phyloP scores from a whole-genome alignment of 2,329 filamentous ascomycete species.

The Sordariomycetes sp. region DNA sequence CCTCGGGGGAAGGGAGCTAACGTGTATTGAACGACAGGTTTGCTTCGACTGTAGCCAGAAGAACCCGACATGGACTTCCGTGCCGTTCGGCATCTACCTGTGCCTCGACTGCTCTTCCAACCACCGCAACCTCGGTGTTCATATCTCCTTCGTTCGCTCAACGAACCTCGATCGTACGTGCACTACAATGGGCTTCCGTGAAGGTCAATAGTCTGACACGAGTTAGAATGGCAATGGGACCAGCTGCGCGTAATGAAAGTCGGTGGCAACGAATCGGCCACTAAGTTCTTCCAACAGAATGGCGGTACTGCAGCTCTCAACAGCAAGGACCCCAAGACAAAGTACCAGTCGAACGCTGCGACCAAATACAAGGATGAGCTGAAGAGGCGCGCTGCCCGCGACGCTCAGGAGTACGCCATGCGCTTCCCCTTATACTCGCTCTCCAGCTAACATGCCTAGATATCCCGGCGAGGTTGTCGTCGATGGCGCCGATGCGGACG shows the following conservation, averaged over 20 bases:
- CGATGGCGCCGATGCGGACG: constrained; percentile 60
- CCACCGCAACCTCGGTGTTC: constrained; percentile 94
- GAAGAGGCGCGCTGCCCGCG: constrained; percentile 72
- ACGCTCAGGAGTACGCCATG: constrained; percentile 70
- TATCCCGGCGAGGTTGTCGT: constrained; percentile 81
- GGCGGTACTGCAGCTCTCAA: constrained; percentile 88
- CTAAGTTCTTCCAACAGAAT: constrained; percentile 96
- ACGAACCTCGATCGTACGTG: constrained; percentile 93
- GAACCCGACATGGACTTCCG: constrained; percentile 97
- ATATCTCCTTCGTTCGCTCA: constrained; percentile 97
- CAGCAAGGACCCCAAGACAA: constrained; percentile 94
- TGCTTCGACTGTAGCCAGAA: constrained; percentile 98
- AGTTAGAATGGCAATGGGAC: constrained; percentile 95
- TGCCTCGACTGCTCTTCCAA: constrained; percentile 97
- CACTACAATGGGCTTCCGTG: not conserved
- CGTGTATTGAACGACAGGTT: constrained; percentile 45
- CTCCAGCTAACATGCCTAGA: too few species aligned
- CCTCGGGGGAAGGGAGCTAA: constrained; percentile 3
- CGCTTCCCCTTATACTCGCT: not conserved
- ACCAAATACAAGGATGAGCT: constrained; percentile 98
- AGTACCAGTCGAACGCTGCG: constrained; percentile 90
- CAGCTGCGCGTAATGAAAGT: constrained; percentile 97
- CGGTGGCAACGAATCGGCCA: constrained; percentile 94
- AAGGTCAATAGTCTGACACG: not conserved
- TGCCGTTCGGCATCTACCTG: constrained; percentile 94